Base-by-base conservation (phyloP, 1,284 basidiomycete species). In the Ustilago hordei region DNA sequence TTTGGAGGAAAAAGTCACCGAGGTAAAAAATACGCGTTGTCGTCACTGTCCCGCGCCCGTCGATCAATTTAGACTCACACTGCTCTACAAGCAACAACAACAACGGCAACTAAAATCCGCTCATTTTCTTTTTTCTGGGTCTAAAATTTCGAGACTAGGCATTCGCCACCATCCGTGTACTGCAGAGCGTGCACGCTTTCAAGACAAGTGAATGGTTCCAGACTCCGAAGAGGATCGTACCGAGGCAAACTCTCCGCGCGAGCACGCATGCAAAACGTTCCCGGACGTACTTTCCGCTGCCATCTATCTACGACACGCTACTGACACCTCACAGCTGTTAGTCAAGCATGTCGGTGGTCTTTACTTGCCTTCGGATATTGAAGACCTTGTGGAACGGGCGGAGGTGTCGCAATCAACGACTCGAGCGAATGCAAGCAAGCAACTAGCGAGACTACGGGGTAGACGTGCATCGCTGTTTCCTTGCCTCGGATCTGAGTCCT, bases 401-500 rank as follows among this genome's bases (percentile, higher is more conserved):
- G 23, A 28, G 23, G 23, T 28, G 23, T 28, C 23, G 23, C 23
- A 28, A 28, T 28, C 23, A 28, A 28, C 23, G 23, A 28, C 23
- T 28, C 23, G 23, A 28, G 23, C 23, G 23, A 28, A 28, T 28
- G 23, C 23, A 28, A 28, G 23, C 23, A 28, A 28, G 23, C 23
- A 28, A 28, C 23, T 28, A 28, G 23, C 23, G 23, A 28, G 23
- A 28, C 23, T 28, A 28, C 23, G 23, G 23, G 23, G 23, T 28
- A 28, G 23, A 28, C 3, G 23, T 19, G 19, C 11, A 13, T 50
- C 12, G 12, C 35, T 35, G n/a, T 34, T 35, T 47, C 53, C n/a
- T 15, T 31, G 58, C 62, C 48, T 60, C 59, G 62, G 54, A 58
- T 61, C 62, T 57, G 31, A 11, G 34, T 19, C 60, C 36, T 54